Evolutionary conservation across 179 eudicot species (phyloP).

Genomic region (Silene noctiflora): DNA sequence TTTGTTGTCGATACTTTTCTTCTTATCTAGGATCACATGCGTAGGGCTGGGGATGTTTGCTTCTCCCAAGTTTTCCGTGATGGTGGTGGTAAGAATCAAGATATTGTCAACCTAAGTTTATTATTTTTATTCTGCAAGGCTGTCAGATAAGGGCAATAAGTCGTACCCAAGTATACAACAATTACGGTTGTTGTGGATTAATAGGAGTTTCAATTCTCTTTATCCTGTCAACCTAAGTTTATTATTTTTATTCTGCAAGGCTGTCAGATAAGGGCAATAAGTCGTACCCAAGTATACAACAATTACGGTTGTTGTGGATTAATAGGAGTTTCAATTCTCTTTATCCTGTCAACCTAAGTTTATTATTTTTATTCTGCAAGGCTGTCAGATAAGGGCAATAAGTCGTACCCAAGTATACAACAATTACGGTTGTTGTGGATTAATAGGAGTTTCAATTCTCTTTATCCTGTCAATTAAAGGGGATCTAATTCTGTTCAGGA

Average conservation of each 20-base stretch:
- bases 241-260: background rate
- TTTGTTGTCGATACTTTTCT: background rate
- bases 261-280: background rate
- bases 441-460: no score
- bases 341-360: no score
- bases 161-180: no score
- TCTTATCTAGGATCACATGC: conserved; percentile 76
- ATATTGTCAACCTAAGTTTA: background rate
- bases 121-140: background rate
- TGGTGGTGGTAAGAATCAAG: conserved; percentile 51
- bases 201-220: no score
- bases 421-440: no score
- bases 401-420: background rate
- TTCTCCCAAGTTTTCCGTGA: conserved; percentile 81
- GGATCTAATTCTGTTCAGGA: conserved; percentile 32
- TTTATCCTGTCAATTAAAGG: background rate
- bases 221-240: no score
- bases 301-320: no score
- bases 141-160: background rate
- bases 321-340: no score
- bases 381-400: background rate
- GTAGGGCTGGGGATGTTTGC: conserved; percentile 89
- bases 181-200: no score
- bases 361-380: background rate
- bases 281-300: no score